Base-by-base conservation (phyloP, 2,329 filamentous ascomycete genomes). In the Fonsecaea monophora region DNA sequence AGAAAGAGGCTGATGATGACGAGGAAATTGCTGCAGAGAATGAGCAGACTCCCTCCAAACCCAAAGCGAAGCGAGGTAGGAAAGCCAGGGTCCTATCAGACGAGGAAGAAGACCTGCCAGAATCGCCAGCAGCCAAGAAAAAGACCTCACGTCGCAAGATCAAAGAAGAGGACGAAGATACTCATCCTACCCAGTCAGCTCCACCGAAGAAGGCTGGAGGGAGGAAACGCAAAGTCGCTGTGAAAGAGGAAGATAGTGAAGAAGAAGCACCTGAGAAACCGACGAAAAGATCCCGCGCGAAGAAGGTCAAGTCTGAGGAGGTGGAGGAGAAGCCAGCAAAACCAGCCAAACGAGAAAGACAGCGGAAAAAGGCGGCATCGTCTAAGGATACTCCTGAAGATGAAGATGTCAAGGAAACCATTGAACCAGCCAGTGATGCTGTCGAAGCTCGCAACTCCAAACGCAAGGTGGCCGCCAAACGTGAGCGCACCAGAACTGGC, bases 1-100 rank as follows among this genome's bases (percentile, higher is more conserved):
- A 74, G 64, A 72, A 75, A 54, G 68, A 68, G 34, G 74, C 74
- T 7, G 76, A 73, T 10, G 78, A 80, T 6, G 76, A 78, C 56
- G 71, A 64, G 65, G 45, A 70, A 67, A 67, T 45, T 10, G 71
- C 66, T 30, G 71, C 59, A 18, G 69, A 66, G 30, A 56, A 61
- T 59, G 72, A 74, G 62, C 69, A 65, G 50, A 53, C 70, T 18
- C 67, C 60, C 40, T 65, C 57, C 21, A 70, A 71, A 61, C 53
- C 68, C 40, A 72, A 74, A 55, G 64, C 66, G 34, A 68, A 67
- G 66, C 63, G 60, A 15, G 53, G 58, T 37, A 76, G 73, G 65
- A 75, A 74, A 61, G 67, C 68, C 61, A 77, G 77, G 37, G 73
- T 74, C n/a, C 71, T 73, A 18, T 69, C 73, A 30, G 71, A 73